A percentile compares a stretch with the other conserved stretches of the same genome.
These are phyloP conservation scores for Phytophthora colocasiae DNA, from an alignment of 352 stramenopile genomes.

Conservation along the genomic window DNA sequence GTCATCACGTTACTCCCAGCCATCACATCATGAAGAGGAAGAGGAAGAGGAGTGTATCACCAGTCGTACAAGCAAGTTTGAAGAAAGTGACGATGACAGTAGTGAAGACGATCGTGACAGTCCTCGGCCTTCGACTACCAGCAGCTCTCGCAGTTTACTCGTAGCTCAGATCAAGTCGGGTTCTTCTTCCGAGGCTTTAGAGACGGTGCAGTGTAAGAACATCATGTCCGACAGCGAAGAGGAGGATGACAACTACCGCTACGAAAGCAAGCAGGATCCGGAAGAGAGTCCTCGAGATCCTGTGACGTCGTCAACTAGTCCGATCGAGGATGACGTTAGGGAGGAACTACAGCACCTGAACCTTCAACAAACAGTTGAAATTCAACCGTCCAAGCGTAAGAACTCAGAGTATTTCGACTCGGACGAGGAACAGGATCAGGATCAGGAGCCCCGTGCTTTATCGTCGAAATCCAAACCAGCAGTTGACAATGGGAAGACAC, in stretches of 20 bases:
- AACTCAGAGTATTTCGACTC: constrained; percentile 70
- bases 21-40: constrained; percentile 13
- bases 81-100: constrained; percentile 34
- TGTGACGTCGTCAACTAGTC: constrained; percentile 17
- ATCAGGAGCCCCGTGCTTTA: neutral
- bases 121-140: constrained; percentile 34
- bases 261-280: constrained; percentile 39
- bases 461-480: constrained; percentile 15
- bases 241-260: constrained; percentile 36
- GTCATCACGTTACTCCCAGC: constrained; percentile 1
- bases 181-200: constrained; percentile 23
- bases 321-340: constrained; percentile 23
- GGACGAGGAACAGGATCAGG: constrained; percentile 45
- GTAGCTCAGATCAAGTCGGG: constrained; percentile 71
- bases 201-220: constrained; percentile 16
- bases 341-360: constrained; percentile 21
- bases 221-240: constrained; percentile 45
- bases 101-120: constrained; percentile 43
- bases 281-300: constrained; percentile 51
- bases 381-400: constrained; percentile 17
- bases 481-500: constrained; percentile 11
- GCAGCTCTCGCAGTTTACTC: constrained; percentile 44
- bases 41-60: constrained; percentile 14
- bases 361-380: constrained; percentile 1
- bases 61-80: constrained; percentile 12